Evolutionary conservation across 2,329 filamentous ascomycete genomes (phyloP).

Genomic region (Hypoxylon sp.): DNA sequence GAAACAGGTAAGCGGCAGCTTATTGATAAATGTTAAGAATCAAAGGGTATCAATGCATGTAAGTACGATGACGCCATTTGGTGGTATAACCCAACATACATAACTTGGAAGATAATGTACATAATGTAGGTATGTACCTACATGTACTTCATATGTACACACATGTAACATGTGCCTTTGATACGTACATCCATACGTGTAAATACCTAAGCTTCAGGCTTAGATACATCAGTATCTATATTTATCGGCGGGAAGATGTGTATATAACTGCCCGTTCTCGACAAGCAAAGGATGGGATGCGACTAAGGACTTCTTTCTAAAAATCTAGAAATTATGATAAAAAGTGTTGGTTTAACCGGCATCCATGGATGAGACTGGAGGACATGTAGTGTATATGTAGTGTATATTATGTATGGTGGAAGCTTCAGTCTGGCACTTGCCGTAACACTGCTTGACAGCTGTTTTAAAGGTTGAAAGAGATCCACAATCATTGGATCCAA

Average conservation of each 20-base stretch:
- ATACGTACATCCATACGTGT: neutral
- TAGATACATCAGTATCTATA: neutral
- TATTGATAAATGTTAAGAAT: constrained; percentile 3
- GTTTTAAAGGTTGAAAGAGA: neutral
- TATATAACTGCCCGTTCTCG: constrained; percentile 1
- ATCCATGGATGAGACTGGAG: too few relatives aligned
- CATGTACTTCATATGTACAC: too few relatives aligned
- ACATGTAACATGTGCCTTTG: too few relatives aligned
- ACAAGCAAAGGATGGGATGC: neutral
- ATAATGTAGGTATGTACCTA: neutral
- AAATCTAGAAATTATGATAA: too few relatives aligned
- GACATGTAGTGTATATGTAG: too few relatives aligned
- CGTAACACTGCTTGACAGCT: constrained; percentile 9
- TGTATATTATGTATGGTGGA: too few relatives aligned
- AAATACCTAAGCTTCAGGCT: neutral
- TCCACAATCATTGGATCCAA: neutral
- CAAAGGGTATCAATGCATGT: neutral
- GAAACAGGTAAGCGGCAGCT: neutral
- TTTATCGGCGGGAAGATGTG: neutral
- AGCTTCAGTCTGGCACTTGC: neutral
- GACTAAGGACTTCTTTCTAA: neutral
- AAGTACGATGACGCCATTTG: constrained; percentile 36
- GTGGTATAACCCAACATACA: constrained; percentile 1
- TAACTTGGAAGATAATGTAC: too few relatives aligned
- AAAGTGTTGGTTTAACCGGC: too few relatives aligned